Conservation (phyloP, 352 stramenopile genomes). For the Pythium aquatile region DNA sequence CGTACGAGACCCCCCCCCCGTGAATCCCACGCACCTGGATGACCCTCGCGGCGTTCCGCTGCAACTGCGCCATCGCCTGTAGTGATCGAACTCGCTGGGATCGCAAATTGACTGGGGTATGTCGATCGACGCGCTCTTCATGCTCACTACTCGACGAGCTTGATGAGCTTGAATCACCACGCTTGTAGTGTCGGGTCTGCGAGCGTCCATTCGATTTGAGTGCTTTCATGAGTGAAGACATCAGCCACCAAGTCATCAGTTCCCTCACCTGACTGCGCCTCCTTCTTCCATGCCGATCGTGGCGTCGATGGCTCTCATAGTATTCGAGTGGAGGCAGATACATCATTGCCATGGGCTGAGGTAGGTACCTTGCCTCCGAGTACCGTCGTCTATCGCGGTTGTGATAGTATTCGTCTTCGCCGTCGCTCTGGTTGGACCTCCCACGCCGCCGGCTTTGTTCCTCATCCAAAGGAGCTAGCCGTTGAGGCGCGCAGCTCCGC, state of each 20-base stretch:
- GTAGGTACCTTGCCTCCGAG: background rate
- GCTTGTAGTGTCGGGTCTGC: background rate
- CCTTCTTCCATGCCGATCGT: background rate
- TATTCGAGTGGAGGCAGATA: conserved; percentile 10
- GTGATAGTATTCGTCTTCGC: conserved; percentile 10
- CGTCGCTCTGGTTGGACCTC: conserved; percentile 17
- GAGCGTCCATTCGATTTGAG: too few relatives aligned
- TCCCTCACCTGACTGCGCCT: background rate
- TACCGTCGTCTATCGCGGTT: background rate
- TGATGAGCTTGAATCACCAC: background rate
- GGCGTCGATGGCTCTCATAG: background rate
- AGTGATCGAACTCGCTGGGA: conserved; percentile 49
- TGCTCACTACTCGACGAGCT: background rate
- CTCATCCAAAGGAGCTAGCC: conserved; percentile 7
- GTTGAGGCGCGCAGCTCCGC: background rate
- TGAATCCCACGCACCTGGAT: conserved; percentile 37
- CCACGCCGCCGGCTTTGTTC: background rate
- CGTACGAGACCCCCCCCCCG: background rate
- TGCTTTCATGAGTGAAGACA: background rate
- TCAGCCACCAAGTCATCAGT: background rate
- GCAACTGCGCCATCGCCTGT: conserved; percentile 43
- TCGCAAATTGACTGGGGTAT: conserved; percentile 4
- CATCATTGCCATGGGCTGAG: conserved; percentile 13
- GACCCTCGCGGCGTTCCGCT: conserved; percentile 35
- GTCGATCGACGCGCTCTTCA: background rate